Conservation (phyloP, 169 alveolate species). For the Perkinsus chesapeaki region DNA sequence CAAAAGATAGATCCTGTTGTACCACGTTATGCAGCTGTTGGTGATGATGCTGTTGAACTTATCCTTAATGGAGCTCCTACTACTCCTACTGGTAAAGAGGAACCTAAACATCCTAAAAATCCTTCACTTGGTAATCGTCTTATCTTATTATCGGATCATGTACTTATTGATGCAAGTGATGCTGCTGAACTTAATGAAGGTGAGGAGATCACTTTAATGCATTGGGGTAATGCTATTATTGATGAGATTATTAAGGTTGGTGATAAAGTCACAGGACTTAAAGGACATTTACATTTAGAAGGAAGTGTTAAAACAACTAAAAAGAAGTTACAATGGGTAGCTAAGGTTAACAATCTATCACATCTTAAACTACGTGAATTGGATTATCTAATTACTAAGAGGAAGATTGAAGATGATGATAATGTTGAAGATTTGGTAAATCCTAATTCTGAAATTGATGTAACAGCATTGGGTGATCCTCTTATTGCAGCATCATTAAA, state of each 20-base stretch:
- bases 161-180: conserved; percentile 81
- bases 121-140: conserved; percentile 75
- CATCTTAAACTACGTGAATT: conserved; percentile 74
- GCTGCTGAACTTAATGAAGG: conserved; percentile 73
- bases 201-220: conserved; percentile 91
- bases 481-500: conserved; percentile 18
- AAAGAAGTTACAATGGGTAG: conserved; percentile 82
- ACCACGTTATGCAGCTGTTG: conserved; percentile 88
- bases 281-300: conserved; percentile 61
- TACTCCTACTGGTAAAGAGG: conserved; percentile 44
- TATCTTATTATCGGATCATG: conserved; percentile 47
- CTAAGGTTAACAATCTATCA: conserved; percentile 46
- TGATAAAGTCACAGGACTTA: conserved; percentile 41
- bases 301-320: conserved; percentile 83
- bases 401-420: conserved; percentile 78
- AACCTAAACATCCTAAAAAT: conserved; percentile 87
- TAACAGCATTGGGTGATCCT: conserved; percentile 43
- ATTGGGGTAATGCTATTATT: conserved; percentile 89
- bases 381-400: conserved; percentile 85
- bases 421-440: conserved; percentile 65
- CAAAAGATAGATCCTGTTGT: conserved; percentile 86
- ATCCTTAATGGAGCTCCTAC: conserved; percentile 53
- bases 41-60: conserved; percentile 40
- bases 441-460: conserved; percentile 45
- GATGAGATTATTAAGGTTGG: conserved; percentile 46